Evolutionary conservation across 2,329 filamentous ascomycete species (phyloP).

Genomic region (Macrophomina tecta): DNA sequence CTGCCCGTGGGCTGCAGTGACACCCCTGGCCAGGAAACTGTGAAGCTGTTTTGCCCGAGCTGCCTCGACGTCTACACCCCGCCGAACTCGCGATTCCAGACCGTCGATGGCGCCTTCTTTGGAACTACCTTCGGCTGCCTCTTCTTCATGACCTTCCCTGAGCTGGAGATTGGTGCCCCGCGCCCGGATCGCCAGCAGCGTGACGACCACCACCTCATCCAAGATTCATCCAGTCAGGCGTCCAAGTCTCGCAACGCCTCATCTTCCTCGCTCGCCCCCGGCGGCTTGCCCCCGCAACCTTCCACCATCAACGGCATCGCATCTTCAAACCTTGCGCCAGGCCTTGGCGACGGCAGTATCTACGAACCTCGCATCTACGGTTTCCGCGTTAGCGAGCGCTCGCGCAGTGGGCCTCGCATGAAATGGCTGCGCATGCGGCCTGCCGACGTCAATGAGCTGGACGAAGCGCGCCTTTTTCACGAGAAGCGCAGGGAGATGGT

Average conservation of each 20-base stretch:
- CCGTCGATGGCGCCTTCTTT: constrained; percentile 97
- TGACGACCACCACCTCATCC: constrained; percentile 42
- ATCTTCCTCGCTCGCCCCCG: constrained; percentile 42
- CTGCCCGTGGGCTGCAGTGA: constrained; percentile 93
- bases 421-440: constrained; percentile 92
- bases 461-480: constrained; percentile 66
- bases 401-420: constrained; percentile 91
- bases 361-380: constrained; percentile 98
- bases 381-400: constrained; percentile 90
- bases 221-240: constrained; percentile 41
- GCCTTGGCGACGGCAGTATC: constrained; percentile 79
- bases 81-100: constrained; percentile 95
- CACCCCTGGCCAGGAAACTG: constrained; percentile 93
- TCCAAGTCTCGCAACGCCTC: constrained; percentile 42
- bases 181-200: constrained; percentile 53
- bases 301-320: constrained; percentile 81
- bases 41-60: constrained; percentile 97
- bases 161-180: constrained; percentile 82
- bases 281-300: constrained; percentile 53
- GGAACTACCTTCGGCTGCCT: constrained; percentile 95
- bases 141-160: constrained; percentile 98
- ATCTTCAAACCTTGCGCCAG: constrained; percentile 84
- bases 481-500: constrained; percentile 39
- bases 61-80: constrained; percentile 97
- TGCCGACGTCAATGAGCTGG: constrained; percentile 77